These are phyloP conservation scores for Botryosphaeria dothidea DNA, from an alignment of 2,329 filamentous ascomycete species.

Conservation along the genomic window DNA sequence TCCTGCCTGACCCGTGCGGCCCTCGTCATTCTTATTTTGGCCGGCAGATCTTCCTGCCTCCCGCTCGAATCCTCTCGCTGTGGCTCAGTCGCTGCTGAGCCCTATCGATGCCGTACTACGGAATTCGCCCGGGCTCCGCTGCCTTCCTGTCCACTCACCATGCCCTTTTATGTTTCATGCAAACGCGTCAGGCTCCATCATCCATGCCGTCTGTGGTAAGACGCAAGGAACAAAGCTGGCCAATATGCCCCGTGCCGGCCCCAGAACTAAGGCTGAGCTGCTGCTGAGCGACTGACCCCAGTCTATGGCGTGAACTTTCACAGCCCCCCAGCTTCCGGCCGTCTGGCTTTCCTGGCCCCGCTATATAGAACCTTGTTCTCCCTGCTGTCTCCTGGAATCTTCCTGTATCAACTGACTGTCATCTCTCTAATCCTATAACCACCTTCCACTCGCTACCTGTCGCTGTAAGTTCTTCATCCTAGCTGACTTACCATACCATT, in stretches of 20 bases:
- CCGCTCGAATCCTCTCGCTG: not conserved
- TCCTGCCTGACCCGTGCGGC: not conserved
- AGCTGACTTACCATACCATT: not conserved
- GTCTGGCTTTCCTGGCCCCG: not conserved
- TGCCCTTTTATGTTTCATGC: not conserved
- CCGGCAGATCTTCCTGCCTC: not conserved
- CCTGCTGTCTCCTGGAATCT: not conserved
- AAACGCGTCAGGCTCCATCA: not conserved
- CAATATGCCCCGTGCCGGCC: not conserved
- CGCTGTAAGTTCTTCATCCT: not conserved
- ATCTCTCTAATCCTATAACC: not conserved
- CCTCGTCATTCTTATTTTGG: not conserved
- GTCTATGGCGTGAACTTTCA: not conserved
- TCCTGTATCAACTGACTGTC: not conserved
- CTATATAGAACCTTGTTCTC: not conserved
- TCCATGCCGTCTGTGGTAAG: not conserved
- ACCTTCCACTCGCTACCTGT: not conserved
- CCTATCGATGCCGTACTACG: not conserved
- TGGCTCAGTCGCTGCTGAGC: slow-evolving; percentile 4
- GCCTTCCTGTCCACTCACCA: not conserved
- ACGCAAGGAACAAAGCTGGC: not conserved
- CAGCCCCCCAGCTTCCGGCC: not conserved
- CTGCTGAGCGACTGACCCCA: not conserved
- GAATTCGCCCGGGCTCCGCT: not conserved
- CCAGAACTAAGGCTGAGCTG: not conserved